Percentiles rank a stretch among this genome's conserved stretches.
Conservation (phyloP, 495 filamentous ascomycete genomes). For the Neurospora sp. region DNA sequence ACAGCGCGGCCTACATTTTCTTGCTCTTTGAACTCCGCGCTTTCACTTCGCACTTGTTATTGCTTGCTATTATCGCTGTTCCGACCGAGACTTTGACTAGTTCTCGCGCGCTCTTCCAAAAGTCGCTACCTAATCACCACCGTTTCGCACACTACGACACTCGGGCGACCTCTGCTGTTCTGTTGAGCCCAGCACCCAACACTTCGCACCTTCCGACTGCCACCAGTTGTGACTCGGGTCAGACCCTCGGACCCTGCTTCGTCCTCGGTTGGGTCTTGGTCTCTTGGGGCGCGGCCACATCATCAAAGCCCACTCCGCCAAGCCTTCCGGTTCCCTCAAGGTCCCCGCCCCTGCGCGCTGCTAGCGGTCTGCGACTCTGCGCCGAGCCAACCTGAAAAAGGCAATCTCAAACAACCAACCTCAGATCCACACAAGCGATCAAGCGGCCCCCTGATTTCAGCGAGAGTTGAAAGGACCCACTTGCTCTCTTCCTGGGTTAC, state of each 20-base stretch:
- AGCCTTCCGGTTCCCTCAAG: not conserved
- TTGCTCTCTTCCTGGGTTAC: constrained; percentile 6
- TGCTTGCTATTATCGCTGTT: constrained; percentile 8
- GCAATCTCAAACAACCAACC: not conserved
- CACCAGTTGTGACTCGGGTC: constrained; percentile 11
- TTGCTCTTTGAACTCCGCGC: constrained; percentile 12
- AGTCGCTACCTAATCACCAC: constrained; percentile 7
- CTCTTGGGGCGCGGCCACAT: constrained; percentile 18
- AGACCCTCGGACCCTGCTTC: constrained; percentile 16
- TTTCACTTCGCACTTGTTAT: constrained; percentile 15
- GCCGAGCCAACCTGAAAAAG: not conserved
- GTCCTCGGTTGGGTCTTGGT: constrained; percentile 10
- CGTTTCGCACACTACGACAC: not conserved
- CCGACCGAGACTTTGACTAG: constrained; percentile 27
- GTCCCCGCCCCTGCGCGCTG: not conserved
- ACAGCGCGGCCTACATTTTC: constrained; percentile 11
- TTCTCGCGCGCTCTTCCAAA: constrained; percentile 21
- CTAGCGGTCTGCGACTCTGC: not conserved
- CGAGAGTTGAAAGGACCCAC: not conserved
- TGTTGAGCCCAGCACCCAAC: not conserved
- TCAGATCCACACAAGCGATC: not conserved
- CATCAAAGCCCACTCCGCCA: constrained; percentile 7
- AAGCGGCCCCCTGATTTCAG: not conserved
- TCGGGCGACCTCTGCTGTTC: not conserved
- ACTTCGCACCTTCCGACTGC: constrained; percentile 6